These are phyloP conservation scores for Colletotrichum orchidophilum DNA, from an alignment of 2,329 filamentous ascomycete species.

Conservation along the genomic window DNA sequence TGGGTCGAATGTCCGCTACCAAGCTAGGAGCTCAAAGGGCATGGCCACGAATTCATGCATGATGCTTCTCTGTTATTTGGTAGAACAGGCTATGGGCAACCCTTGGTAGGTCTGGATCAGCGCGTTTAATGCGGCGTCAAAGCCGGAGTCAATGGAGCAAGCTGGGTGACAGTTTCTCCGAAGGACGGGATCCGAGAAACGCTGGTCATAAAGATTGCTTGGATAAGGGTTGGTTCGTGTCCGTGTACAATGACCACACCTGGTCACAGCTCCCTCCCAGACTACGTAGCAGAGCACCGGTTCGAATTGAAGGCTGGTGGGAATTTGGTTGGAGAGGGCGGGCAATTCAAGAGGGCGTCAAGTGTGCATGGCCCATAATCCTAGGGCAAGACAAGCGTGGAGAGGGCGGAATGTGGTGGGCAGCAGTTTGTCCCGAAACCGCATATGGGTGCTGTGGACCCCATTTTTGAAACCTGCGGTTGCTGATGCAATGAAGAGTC, in stretches of 20 bases:
- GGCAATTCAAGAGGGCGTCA: conserved; percentile 12
- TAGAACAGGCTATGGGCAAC: conserved; percentile 43
- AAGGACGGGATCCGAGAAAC: conserved; percentile 17
- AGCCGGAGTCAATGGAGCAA: conserved; percentile 20
- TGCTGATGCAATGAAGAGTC: conserved; percentile 32
- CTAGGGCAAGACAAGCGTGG: conserved; percentile 33
- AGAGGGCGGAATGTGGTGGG: conserved; percentile 42
- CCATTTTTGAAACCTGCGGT: conserved; percentile 30
- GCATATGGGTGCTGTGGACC: conserved; percentile 36
- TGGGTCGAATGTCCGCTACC: conserved; percentile 43
- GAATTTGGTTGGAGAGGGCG: conserved; percentile 8
- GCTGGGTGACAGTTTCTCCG: conserved; percentile 22
- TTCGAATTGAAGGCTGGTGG: conserved; percentile 18
- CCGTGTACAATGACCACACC: conserved; percentile 20
- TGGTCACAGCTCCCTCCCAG: conserved; percentile 26
- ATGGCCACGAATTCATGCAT: conserved; percentile 59
- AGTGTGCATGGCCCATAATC: conserved; percentile 30
- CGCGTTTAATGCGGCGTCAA: conserved; percentile 38
- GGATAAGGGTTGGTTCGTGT: conserved; percentile 22
- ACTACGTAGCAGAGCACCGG: conserved; percentile 8
- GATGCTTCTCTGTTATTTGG: conserved; percentile 33
- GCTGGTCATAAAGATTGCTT: conserved; percentile 4
- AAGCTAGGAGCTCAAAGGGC: conserved; percentile 47
- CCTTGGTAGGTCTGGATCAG: conserved; percentile 39
- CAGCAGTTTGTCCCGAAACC: conserved; percentile 42